phyloP scores from a whole-genome alignment of 371 early-diverging fungal species.

The Cokeromyces recurvatus region DNA sequence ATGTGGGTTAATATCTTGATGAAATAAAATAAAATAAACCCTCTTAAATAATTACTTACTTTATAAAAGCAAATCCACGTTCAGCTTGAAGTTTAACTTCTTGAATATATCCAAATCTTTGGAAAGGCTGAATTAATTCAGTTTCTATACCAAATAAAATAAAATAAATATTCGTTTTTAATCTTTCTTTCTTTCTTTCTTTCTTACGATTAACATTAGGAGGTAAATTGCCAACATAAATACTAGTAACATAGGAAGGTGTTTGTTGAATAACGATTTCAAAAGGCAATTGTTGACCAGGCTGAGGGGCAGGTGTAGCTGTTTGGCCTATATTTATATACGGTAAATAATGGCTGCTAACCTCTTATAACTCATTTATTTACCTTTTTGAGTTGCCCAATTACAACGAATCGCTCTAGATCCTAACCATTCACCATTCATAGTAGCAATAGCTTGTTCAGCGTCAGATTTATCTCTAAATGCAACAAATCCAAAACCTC shows the following conservation, averaged over 20 bases:
- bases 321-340: slow-evolving; percentile 22
- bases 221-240: slow-evolving; percentile 85
- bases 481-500: slow-evolving; percentile 82
- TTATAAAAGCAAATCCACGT: slow-evolving; percentile 87
- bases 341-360: background rate
- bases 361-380: background rate
- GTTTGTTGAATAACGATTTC: slow-evolving; percentile 72
- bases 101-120: slow-evolving; percentile 69
- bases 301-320: slow-evolving; percentile 51
- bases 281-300: slow-evolving; percentile 57
- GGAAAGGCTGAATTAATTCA: slow-evolving; percentile 49
- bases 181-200: no score
- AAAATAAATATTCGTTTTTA: slow-evolving; percentile 59
- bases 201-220: slow-evolving; percentile 37
- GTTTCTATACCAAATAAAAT: slow-evolving; percentile 28
- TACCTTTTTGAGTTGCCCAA: slow-evolving; percentile 65
- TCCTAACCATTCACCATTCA: slow-evolving; percentile 79
- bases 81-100: slow-evolving; percentile 87
- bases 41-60: slow-evolving; percentile 40
- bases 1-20: background rate
- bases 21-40: no score
- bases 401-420: slow-evolving; percentile 61
- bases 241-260: slow-evolving; percentile 78
- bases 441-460: slow-evolving; percentile 76
- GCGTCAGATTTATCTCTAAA: slow-evolving; percentile 80